These are phyloP conservation scores for Boechera retrofracta DNA, from an alignment of 345 rosid genomes.

Conservation along the genomic window DNA sequence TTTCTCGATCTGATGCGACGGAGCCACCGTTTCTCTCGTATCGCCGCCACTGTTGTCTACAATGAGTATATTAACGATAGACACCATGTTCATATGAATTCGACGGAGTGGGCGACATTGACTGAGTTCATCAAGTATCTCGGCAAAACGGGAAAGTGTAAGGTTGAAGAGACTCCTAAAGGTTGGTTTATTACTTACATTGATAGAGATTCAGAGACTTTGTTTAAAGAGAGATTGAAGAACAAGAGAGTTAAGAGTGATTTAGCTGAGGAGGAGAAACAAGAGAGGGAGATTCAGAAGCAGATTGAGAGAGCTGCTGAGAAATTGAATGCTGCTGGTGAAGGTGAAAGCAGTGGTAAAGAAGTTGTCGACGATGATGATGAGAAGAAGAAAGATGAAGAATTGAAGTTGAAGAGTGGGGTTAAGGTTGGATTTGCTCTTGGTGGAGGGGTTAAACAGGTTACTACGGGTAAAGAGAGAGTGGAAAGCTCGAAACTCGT, in stretches of 20 bases:
- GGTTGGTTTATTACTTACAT: constrained; percentile 97
- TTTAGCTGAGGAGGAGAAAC: constrained; percentile 91
- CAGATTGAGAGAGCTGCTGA: constrained; percentile 86
- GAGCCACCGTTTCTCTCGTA: constrained; percentile 87
- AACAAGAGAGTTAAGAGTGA: constrained; percentile 79
- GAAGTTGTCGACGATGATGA: constrained; percentile 14
- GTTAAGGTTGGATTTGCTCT: constrained; percentile 78
- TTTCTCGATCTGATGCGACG: constrained; percentile 84
- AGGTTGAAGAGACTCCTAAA: constrained; percentile 94
- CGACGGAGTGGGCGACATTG: constrained; percentile 88
- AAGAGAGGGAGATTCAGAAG: constrained; percentile 74
- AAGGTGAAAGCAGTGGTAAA: constrained; percentile 40
- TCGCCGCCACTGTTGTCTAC: constrained; percentile 96
- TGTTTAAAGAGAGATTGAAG: constrained; percentile 86
- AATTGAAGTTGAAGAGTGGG: constrained; percentile 59
- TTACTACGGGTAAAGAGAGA: constrained; percentile 48
- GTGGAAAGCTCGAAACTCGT: constrained; percentile 58
- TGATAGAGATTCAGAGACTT: constrained; percentile 81
- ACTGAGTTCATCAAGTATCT: constrained; percentile 88
- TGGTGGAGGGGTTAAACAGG: constrained; percentile 47
- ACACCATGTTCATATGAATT: constrained; percentile 91
- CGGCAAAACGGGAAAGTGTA: constrained; percentile 84
- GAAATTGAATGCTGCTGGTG: constrained; percentile 39
- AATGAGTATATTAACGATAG: constrained; percentile 91
- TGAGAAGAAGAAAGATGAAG: constrained; percentile 45